Evolutionary conservation across 148 eudicot genomes (phyloP), one percentile per base, ranked within the genome.

Genomic region (Rhododendron vialii): DNA sequence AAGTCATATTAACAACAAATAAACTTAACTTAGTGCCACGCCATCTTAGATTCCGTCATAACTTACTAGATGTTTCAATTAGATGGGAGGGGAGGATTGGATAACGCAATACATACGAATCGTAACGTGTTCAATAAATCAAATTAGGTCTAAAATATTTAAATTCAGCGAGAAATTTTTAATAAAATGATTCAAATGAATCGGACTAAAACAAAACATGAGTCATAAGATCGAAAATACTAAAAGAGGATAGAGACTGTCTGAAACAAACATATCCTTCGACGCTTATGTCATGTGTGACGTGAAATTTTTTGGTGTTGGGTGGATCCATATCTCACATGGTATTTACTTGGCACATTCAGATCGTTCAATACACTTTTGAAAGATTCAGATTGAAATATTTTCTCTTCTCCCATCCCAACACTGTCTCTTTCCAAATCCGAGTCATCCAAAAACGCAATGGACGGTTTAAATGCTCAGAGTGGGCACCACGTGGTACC

Each of bases 381-480:
- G 7, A 6, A 41, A 0, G 7, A 1, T 5, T 41, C 7, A 7
- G 43, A 41, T 41, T 41, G 43, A 41, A 41, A 5, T 0, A 5
- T 38, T 5, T 0, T 38, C 0, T 38, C 7, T 38, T 5, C 43
- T 38, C 43, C 4, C 5, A 38, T 38, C 0, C 41, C 41, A 3
- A 4, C 5, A 38, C 41, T 38, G 4, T 38, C 5, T 38, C 5
- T 38, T 0, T 38, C 7, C 43, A 38, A 38, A 38, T 38, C 3
- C 6, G 7, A 38, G 0, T 0, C 0, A 6, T 38, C 6, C 0
- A 5, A 38, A 41, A 41, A 41, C 7, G 1, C 7, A 41, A 41
- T 41, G 0, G 0, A 41, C 1, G 7, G 7, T 7, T 41, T 7
- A 0, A 41, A 41, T 41, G 1, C 1, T 0, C 7, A 7, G 43